Conservation (phyloP, 2,329 filamentous ascomycete species). For the Colletotrichum sp. region DNA sequence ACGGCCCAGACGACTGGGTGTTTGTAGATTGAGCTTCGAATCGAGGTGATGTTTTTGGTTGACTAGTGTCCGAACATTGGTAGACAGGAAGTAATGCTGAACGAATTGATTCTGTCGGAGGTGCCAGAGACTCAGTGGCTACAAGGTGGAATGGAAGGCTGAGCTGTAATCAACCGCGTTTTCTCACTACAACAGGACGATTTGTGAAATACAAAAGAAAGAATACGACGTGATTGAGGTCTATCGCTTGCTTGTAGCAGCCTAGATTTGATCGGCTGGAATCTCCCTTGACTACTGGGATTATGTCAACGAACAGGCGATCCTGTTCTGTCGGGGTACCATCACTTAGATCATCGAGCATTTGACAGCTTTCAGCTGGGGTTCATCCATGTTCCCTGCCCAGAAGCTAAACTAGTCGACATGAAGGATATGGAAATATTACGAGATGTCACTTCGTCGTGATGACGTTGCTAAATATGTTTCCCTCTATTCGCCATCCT, state of each 20-base stretch:
- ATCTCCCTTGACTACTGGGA: not conserved
- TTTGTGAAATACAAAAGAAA: not conserved
- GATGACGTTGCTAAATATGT: not conserved
- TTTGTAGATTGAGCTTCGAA: not conserved
- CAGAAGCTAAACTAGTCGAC: not conserved
- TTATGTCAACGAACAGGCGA: not conserved
- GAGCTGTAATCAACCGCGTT: not conserved
- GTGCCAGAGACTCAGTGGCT: not conserved
- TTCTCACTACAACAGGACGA: not conserved
- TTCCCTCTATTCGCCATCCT: not conserved
- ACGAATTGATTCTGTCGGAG: not conserved
- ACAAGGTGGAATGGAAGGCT: not conserved
- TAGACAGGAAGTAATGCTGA: not conserved
- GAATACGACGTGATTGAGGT: not conserved
- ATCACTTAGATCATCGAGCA: not conserved
- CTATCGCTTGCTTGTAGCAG: not conserved
- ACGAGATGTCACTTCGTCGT: not conserved
- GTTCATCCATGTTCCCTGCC: not conserved
- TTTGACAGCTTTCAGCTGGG: not conserved
- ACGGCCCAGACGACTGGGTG: not conserved
- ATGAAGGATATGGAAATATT: not conserved
- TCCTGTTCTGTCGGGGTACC: not conserved
- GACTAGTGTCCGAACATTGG: not conserved
- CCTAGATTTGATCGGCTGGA: not conserved
- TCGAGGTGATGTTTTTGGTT: not conserved